Percentiles rank a stretch among this genome's conserved stretches.
These are phyloP conservation scores for Eimeria sp. DNA, from an alignment of 169 alveolate genomes.

Conservation along the genomic window DNA sequence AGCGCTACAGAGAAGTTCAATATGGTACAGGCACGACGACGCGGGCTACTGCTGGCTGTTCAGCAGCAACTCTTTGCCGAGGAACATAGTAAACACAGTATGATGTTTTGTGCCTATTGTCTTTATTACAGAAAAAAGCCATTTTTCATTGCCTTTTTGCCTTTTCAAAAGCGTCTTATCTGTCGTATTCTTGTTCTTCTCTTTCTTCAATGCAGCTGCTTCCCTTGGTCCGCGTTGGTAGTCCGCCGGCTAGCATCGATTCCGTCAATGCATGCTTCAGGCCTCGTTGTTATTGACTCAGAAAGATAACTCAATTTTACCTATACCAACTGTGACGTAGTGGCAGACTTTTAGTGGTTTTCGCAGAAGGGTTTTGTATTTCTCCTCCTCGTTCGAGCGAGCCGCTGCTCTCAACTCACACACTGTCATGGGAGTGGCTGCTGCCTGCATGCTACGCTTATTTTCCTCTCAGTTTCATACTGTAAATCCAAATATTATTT, in stretches of 20 bases:
- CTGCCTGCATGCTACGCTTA: not conserved
- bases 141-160: not conserved
- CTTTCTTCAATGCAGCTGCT: not conserved
- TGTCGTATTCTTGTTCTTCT: not conserved
- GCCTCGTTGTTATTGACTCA: not conserved
- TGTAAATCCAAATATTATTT: not conserved
- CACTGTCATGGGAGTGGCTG: not conserved
- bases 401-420: not conserved
- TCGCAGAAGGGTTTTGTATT: not conserved
- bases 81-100: not conserved
- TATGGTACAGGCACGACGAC: not conserved
- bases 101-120: too few relatives aligned
- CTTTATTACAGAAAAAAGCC: not conserved
- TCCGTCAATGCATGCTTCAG: not conserved
- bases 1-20: too few relatives aligned
- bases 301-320: not conserved
- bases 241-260: conserved; percentile 5
- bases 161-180: not conserved
- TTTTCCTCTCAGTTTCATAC: not conserved
- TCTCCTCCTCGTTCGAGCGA: not conserved
- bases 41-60: not conserved
- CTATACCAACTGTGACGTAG: not conserved
- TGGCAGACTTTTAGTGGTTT: not conserved
- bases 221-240: not conserved
- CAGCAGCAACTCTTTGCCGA: not conserved